These are phyloP conservation scores for Verticillium alfalfae DNA, from an alignment of 2,329 filamentous ascomycete species.

Conservation along the genomic window DNA sequence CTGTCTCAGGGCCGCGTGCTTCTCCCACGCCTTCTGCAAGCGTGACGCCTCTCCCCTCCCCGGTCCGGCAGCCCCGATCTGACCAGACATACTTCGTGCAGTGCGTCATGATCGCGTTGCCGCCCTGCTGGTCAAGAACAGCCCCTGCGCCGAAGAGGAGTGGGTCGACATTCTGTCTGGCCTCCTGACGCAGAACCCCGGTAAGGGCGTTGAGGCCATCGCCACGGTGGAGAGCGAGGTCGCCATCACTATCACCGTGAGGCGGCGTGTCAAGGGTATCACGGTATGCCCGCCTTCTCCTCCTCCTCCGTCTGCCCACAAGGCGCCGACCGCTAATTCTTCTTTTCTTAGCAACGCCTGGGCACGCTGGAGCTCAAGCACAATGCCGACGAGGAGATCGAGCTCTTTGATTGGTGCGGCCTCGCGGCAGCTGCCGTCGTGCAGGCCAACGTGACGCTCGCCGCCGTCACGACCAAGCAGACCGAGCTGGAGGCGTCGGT, in stretches of 20 bases:
- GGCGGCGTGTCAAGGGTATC: slow-evolving; percentile 62
- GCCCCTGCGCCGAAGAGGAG: slow-evolving; percentile 53
- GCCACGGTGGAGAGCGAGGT: slow-evolving; percentile 50
- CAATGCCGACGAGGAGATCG: slow-evolving; percentile 53
- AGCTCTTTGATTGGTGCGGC: slow-evolving; percentile 66
- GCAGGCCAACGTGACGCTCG: slow-evolving; percentile 36
- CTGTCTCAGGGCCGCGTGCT: background rate
- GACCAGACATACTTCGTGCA: background rate
- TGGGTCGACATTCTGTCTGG: slow-evolving; percentile 59
- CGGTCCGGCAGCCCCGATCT: background rate
- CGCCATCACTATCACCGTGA: slow-evolving; percentile 56
- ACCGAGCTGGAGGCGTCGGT: slow-evolving; percentile 49
- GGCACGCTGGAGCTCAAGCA: slow-evolving; percentile 55
- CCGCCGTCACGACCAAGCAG: slow-evolving; percentile 32
- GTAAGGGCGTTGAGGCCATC: slow-evolving; percentile 52
- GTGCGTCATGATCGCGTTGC: slow-evolving; percentile 42
- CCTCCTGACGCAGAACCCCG: slow-evolving; percentile 46
- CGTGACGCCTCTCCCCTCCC: background rate
- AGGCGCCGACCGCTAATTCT: background rate
- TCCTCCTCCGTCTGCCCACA: slow-evolving; percentile 5
- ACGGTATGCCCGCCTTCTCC: slow-evolving; percentile 43
- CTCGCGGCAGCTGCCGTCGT: slow-evolving; percentile 45
- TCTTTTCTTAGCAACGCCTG: slow-evolving; percentile 54
- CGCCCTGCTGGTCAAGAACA: slow-evolving; percentile 47
- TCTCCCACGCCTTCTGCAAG: background rate